Evolutionary conservation across 305 asterid species (phyloP).

Genomic region (Nicotiana rustica): DNA sequence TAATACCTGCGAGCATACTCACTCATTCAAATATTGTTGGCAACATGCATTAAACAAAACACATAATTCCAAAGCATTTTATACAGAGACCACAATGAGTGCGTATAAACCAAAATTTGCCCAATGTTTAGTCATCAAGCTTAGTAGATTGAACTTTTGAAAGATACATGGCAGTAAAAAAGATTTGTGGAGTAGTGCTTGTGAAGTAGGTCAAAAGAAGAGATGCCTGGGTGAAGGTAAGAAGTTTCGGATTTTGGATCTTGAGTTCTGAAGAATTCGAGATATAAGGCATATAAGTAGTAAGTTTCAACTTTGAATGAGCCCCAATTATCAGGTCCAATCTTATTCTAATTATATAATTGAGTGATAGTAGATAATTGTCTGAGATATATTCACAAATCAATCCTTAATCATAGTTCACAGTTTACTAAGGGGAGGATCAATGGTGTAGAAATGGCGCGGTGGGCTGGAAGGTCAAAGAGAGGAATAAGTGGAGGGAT

Average conservation of each 20-base stretch:
- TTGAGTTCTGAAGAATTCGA: background rate
- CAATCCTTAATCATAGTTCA: background rate
- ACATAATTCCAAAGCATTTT: background rate
- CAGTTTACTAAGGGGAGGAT: too few species aligned
- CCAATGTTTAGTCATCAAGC: background rate
- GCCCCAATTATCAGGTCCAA: background rate
- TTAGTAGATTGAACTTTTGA: background rate
- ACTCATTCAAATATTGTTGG: background rate
- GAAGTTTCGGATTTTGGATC: background rate
- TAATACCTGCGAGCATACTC: background rate
- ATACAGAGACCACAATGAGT: background rate
- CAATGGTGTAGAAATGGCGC: too few species aligned
- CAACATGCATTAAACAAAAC: background rate
- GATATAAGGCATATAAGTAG: background rate
- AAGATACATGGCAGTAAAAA: background rate
- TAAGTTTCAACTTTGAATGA: slow-evolving; percentile 17
- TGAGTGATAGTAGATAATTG: background rate
- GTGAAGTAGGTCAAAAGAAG: background rate
- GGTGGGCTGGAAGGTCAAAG: too few species aligned
- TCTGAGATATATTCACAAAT: background rate
- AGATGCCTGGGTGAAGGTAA: background rate
- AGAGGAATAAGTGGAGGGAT: too few species aligned
- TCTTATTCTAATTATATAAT: background rate
- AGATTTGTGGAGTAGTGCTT: background rate
- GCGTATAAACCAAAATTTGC: background rate